These are phyloP conservation scores for Chaetomium tenue DNA, from an alignment of 495 filamentous ascomycete species.

Conservation along the genomic window DNA sequence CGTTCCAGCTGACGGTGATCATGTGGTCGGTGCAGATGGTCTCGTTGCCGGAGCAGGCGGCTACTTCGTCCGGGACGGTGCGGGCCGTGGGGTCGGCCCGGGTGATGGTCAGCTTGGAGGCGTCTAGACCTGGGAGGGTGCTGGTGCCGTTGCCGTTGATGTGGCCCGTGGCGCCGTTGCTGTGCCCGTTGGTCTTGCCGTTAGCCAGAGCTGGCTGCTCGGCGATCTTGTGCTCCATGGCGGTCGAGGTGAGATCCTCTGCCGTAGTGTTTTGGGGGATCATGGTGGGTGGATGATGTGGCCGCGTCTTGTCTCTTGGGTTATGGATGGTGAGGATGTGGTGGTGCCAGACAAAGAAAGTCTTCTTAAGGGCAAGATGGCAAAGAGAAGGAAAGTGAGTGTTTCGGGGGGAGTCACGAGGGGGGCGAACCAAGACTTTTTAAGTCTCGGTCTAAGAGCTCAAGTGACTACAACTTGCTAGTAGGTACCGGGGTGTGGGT, in stretches of 20 bases:
- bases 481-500: slow-evolving; percentile 5
- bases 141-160: slow-evolving; percentile 27
- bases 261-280: slow-evolving; percentile 18
- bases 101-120: slow-evolving; percentile 68
- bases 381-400: background rate
- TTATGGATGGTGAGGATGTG: slow-evolving; percentile 12
- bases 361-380: background rate
- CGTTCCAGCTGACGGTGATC: slow-evolving; percentile 74
- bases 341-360: slow-evolving; percentile 6
- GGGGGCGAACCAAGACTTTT: slow-evolving; percentile 11
- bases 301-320: slow-evolving; percentile 25
- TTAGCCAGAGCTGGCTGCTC: slow-evolving; percentile 32
- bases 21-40: slow-evolving; percentile 86
- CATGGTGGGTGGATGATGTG: slow-evolving; percentile 21
- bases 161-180: slow-evolving; percentile 29
- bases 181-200: slow-evolving; percentile 33
- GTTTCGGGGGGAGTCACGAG: background rate
- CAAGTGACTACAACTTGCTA: background rate
- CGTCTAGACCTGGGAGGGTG: slow-evolving; percentile 55
- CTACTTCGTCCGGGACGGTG: slow-evolving; percentile 61
- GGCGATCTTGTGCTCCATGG: slow-evolving; percentile 42
- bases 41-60: slow-evolving; percentile 43
- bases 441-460: background rate
- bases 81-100: slow-evolving; percentile 61
- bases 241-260: slow-evolving; percentile 44